A percentile compares a stretch with the other conserved stretches of the same genome.
Conservation (phyloP, 768 basidiomycete species). For the Pulveroboletus sp. region DNA sequence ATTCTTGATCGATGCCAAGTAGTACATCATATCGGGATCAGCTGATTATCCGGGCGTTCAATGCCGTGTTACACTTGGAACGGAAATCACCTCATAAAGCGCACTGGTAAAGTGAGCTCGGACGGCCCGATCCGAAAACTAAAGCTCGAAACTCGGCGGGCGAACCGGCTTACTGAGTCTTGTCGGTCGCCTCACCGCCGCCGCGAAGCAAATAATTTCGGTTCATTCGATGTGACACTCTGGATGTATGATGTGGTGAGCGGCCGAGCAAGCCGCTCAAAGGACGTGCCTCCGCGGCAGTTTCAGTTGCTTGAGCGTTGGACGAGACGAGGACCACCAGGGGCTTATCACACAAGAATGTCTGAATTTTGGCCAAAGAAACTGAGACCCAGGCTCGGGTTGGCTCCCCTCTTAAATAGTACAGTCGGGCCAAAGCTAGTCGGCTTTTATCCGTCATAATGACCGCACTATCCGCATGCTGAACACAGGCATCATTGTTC, state of each 20-base stretch:
- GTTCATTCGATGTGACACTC: not conserved
- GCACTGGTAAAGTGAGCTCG: no score
- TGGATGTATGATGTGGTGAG: not conserved
- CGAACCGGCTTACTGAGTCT: not conserved
- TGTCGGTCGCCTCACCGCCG: not conserved
- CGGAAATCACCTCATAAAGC: no score
- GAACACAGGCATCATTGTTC: no score
- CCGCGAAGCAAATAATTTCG: not conserved
- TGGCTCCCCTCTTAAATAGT: not conserved
- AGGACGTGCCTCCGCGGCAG: not conserved
- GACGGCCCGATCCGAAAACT: not conserved
- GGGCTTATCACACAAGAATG: not conserved
- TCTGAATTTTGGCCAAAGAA: slow-evolving; percentile 3
- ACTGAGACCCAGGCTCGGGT: not conserved
- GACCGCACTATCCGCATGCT: no score
- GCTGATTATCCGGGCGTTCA: no score
- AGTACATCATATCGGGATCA: no score
- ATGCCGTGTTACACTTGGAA: no score
- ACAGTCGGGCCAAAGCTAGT: slow-evolving; percentile 2
- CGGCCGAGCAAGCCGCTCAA: not conserved
- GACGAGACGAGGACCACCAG: not conserved
- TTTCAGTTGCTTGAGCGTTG: slow-evolving; percentile 2
- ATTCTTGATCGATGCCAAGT: no score
- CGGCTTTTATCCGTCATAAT: no score
- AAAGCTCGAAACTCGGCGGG: not conserved